Evolutionary conservation across 768 basidiomycete species (phyloP), one percentile per base, ranked within the genome.

Genomic region (Multifurca ochricompacta): DNA sequence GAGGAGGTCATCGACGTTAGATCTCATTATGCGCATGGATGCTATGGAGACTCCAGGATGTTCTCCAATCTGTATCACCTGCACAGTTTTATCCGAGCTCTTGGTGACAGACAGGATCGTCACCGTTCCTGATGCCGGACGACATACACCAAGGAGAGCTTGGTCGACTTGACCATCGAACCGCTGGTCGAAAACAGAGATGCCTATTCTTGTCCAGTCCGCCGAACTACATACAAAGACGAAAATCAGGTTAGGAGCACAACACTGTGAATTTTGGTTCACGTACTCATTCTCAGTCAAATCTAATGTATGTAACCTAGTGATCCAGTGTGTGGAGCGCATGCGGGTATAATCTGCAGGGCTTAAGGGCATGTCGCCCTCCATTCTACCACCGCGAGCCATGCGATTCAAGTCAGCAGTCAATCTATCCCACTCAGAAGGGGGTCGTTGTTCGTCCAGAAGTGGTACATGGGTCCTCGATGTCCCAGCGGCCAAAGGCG

Each of bases 261-360:
- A 41, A 25, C 16, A 18, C 43, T 30, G 25, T 39, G 45, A 0
- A 27, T 13, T 56, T 34, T 53, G 23, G 25, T 6, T 21, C 9
- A 48, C 67, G 70, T 64, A 89, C 88, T 79, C 77, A 40, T 63
- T 63, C 43, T 68, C 65, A 0, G 73, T 59, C 16, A 81, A 70
- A n/a, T 76, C 70, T 49, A 77, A 74, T 13, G 75, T 71, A 49
- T 73, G 67, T 14, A 91, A 59, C 47, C 69, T 74, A 60, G 89
- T 80, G 68, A 84, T 78, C 87, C 88, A 91, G 63, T 80, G 85
- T 0, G 81, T 73, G 1, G 85, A 77, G 48, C 79, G 80, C 80
- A 87, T 83, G 55, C 81, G 74, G 5, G 78, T 80, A 62, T 83
- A 76, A 53, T 83, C 81, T 18, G 74, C 71, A 0, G 76, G 71